A percentile compares a stretch with the other conserved stretches of the same genome.
Evolutionary conservation across 2,329 filamentous ascomycete species (phyloP).

Genomic region (Chalara sp.): DNA sequence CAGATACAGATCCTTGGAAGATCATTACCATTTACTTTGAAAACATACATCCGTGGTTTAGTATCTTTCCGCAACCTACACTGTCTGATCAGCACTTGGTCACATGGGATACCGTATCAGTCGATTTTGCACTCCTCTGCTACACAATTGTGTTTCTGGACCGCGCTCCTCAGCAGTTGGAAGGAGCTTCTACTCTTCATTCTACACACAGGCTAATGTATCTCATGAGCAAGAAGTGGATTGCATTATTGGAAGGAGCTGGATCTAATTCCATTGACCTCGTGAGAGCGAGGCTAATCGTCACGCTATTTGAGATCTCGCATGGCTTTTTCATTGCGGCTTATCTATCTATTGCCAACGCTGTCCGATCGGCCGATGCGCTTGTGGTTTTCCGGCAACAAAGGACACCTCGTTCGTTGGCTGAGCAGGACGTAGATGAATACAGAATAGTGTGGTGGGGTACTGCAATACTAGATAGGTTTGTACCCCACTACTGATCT

Average conservation of each 20-base stretch:
- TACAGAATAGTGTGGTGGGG: slow-evolving; percentile 2
- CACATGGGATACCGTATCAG: slow-evolving; percentile 1
- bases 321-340: slow-evolving; percentile 1
- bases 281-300: slow-evolving; percentile 1
- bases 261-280: slow-evolving; percentile 1
- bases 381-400: neutral
- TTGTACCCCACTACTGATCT: neutral
- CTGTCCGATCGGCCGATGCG: slow-evolving; percentile 2
- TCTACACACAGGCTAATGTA: slow-evolving; percentile 1
- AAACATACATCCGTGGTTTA: neutral
- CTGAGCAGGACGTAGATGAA: neutral
- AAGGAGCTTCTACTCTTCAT: slow-evolving; percentile 1
- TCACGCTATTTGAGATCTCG: slow-evolving; percentile 2
- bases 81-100: neutral
- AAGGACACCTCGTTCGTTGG: neutral
- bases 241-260: slow-evolving; percentile 2
- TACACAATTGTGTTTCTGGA: slow-evolving; percentile 1
- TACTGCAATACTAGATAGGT: slow-evolving; percentile 4
- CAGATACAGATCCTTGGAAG: neutral
- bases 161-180: neutral
- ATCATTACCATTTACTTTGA: neutral
- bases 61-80: neutral
- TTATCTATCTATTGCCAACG: slow-evolving; percentile 1
- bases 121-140: slow-evolving; percentile 5
- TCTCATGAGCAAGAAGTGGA: slow-evolving; percentile 2